These are phyloP conservation scores for Lepiota subincarnata DNA, from an alignment of 768 basidiomycete species.

Conservation along the genomic window DNA sequence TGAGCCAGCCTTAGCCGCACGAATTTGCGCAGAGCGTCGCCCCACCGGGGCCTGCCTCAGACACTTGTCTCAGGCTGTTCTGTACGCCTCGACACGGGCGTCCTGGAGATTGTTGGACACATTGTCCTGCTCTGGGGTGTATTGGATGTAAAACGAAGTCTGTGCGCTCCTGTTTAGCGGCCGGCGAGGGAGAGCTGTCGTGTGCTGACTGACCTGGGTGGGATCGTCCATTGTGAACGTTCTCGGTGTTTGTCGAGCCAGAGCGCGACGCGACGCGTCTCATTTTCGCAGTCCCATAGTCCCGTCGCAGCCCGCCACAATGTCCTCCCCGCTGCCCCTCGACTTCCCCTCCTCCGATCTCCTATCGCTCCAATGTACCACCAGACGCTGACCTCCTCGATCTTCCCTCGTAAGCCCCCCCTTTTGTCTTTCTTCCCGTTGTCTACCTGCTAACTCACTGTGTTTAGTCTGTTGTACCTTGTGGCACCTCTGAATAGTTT, in stretches of 20 bases:
- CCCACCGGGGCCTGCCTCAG: slow-evolving; percentile 50
- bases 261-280: slow-evolving; percentile 54
- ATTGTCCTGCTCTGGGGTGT: neutral
- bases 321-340: slow-evolving; percentile 64
- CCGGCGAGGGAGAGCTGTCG: too few relatives aligned
- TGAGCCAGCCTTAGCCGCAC: slow-evolving; percentile 19
- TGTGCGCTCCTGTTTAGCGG: neutral
- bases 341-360: slow-evolving; percentile 63
- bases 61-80: slow-evolving; percentile 55
- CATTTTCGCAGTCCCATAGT: slow-evolving; percentile 14
- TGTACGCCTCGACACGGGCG: slow-evolving; percentile 48
- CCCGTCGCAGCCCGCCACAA: slow-evolving; percentile 19
- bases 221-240: slow-evolving; percentile 4
- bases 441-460: neutral
- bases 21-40: neutral
- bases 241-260: neutral
- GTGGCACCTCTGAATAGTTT: too few relatives aligned
- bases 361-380: slow-evolving; percentile 30
- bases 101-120: neutral
- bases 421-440: neutral
- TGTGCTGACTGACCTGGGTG: neutral
- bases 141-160: slow-evolving; percentile 12
- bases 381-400: slow-evolving; percentile 63
- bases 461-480: too few relatives aligned
- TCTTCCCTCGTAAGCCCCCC: slow-evolving; percentile 57